Conservation (phyloP, 257 asterid genomes). For the Lavandula angustifolia region DNA sequence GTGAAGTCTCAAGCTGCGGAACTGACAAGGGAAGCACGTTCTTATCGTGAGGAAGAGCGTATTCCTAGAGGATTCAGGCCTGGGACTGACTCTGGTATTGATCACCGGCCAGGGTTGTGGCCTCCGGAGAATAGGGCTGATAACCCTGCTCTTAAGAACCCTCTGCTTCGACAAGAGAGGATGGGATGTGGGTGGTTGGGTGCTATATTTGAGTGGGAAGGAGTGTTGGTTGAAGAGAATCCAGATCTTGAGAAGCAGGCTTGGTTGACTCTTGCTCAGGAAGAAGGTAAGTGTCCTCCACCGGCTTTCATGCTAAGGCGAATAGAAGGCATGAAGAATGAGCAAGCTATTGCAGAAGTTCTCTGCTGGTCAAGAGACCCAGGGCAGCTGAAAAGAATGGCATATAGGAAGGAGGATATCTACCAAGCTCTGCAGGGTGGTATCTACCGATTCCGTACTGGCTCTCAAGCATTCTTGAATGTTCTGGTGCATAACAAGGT, state of each 20-base stretch:
- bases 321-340: slow-evolving; percentile 93
- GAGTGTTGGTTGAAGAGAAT: slow-evolving; percentile 79
- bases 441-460: slow-evolving; percentile 69
- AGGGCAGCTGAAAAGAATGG: slow-evolving; percentile 57
- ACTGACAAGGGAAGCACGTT: slow-evolving; percentile 59
- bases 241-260: slow-evolving; percentile 89
- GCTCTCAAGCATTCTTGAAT: slow-evolving; percentile 75
- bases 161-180: slow-evolving; percentile 85
- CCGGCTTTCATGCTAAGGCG: slow-evolving; percentile 73
- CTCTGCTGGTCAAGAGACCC: slow-evolving; percentile 98
- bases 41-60: slow-evolving; percentile 56
- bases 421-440: slow-evolving; percentile 82
- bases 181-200: slow-evolving; percentile 98
- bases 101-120: slow-evolving; percentile 64
- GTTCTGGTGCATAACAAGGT: slow-evolving; percentile 69
- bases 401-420: slow-evolving; percentile 78
- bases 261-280: slow-evolving; percentile 77
- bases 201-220: slow-evolving; percentile 96
- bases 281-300: slow-evolving; percentile 85
- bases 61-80: slow-evolving; percentile 50
- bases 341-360: slow-evolving; percentile 93
- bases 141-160: slow-evolving; percentile 75
- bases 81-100: slow-evolving; percentile 53
- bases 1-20: slow-evolving; percentile 74
- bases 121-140: slow-evolving; percentile 89